A percentile compares a stretch with the other conserved stretches of the same genome.
These are phyloP conservation scores for Coccinonectria pachysandricola DNA, from an alignment of 2,329 filamentous ascomycete genomes.

Conservation along the genomic window DNA sequence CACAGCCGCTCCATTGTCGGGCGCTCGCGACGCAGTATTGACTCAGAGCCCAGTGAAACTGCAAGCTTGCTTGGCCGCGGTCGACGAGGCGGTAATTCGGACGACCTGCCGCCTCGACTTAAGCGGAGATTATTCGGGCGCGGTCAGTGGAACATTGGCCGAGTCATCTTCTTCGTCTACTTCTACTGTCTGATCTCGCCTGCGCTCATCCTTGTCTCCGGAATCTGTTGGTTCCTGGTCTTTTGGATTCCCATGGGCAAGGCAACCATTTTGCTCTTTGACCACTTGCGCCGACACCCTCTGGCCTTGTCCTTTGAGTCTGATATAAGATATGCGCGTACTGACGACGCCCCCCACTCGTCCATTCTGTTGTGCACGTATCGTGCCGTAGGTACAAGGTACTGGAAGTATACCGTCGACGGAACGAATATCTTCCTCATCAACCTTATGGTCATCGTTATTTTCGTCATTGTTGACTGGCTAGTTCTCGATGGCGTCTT, in stretches of 20 bases:
- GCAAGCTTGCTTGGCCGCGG: slow-evolving; percentile 71
- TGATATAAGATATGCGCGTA: slow-evolving; percentile 64
- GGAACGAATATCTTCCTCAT: slow-evolving; percentile 99
- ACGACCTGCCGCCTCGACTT: slow-evolving; percentile 29
- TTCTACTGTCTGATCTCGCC: slow-evolving; percentile 92
- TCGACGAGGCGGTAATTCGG: slow-evolving; percentile 40
- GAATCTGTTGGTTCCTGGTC: slow-evolving; percentile 89
- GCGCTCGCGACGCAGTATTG: slow-evolving; percentile 76
- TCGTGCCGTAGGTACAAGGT: slow-evolving; percentile 83
- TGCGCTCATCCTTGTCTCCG: slow-evolving; percentile 72
- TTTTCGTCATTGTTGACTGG: slow-evolving; percentile 92
- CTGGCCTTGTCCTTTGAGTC: slow-evolving; percentile 89
- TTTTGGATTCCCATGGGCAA: slow-evolving; percentile 99
- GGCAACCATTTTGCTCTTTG: slow-evolving; percentile 78
- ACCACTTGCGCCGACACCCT: slow-evolving; percentile 86
- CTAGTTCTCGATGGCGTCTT: slow-evolving; percentile 62
- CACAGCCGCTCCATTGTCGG: slow-evolving; percentile 71
- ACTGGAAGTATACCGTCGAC: slow-evolving; percentile 99
- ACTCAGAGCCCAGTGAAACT: slow-evolving; percentile 74
- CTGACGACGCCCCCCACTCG: slow-evolving; percentile 60
- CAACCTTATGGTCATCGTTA: slow-evolving; percentile 87
- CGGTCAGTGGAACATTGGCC: slow-evolving; percentile 88
- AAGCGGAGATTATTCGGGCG: slow-evolving; percentile 90
- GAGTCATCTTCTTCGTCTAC: slow-evolving; percentile 91
- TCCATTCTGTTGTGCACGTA: slow-evolving; percentile 95